These are phyloP conservation scores for Aspergillus pseudoviridinutans DNA, from an alignment of 2,329 filamentous ascomycete species.

Conservation along the genomic window DNA sequence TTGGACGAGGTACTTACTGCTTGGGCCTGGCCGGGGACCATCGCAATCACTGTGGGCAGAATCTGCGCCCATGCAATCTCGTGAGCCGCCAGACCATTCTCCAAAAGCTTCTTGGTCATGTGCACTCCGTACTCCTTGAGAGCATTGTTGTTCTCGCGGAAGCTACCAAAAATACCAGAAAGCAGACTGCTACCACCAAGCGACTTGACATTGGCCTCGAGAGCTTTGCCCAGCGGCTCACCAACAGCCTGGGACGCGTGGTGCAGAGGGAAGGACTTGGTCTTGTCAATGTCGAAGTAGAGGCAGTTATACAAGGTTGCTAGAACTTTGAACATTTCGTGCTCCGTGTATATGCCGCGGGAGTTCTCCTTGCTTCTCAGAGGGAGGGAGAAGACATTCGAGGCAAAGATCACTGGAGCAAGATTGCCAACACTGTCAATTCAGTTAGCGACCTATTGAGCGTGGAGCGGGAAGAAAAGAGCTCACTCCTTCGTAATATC, in stretches of 20 bases:
- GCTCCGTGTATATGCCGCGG: slow-evolving; percentile 52
- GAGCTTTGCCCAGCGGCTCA: slow-evolving; percentile 55
- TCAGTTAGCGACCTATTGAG: slow-evolving; percentile 5
- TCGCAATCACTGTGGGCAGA: slow-evolving; percentile 61
- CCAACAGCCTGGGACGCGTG: slow-evolving; percentile 56
- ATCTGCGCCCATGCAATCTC: slow-evolving; percentile 71
- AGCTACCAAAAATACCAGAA: slow-evolving; percentile 47
- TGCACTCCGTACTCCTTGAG: slow-evolving; percentile 62
- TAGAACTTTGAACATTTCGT: slow-evolving; percentile 58
- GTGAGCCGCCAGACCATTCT: slow-evolving; percentile 57
- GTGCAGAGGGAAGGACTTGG: slow-evolving; percentile 62
- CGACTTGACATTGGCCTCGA: slow-evolving; percentile 64
- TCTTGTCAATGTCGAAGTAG: slow-evolving; percentile 63
- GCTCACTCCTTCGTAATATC: slow-evolving; percentile 61
- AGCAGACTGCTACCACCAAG: slow-evolving; percentile 55
- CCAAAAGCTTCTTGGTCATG: slow-evolving; percentile 62
- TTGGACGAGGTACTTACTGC: slow-evolving; percentile 47
- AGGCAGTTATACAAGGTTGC: slow-evolving; percentile 62
- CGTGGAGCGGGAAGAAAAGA: neutral
- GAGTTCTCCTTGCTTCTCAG: slow-evolving; percentile 52
- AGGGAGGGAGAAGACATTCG: slow-evolving; percentile 53
- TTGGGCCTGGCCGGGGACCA: slow-evolving; percentile 68
- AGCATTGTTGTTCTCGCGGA: slow-evolving; percentile 50
- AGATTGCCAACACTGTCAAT: slow-evolving; percentile 47
- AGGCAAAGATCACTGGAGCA: slow-evolving; percentile 53